These are phyloP conservation scores for Exophiala oligosperma DNA, from an alignment of 2,329 filamentous ascomycete genomes.

Conservation along the genomic window DNA sequence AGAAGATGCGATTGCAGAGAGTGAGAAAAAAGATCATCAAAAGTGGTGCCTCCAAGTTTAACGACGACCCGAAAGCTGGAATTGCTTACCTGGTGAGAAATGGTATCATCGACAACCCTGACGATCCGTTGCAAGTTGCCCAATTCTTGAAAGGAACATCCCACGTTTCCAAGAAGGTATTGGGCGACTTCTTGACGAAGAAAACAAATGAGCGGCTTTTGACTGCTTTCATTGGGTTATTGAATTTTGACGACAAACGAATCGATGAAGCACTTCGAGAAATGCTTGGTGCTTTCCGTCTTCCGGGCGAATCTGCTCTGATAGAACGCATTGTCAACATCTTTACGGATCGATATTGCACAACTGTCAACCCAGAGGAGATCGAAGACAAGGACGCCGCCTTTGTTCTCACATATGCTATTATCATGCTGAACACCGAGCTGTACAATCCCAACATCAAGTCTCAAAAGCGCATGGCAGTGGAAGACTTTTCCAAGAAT, in stretches of 20 bases:
- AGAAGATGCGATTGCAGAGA: constrained; percentile 68
- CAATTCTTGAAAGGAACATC: constrained; percentile 84
- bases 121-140: constrained; percentile 76
- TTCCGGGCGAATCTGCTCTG: constrained; percentile 88
- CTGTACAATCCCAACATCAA: constrained; percentile 90
- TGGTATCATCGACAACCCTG: constrained; percentile 76
- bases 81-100: constrained; percentile 82
- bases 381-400: constrained; percentile 84
- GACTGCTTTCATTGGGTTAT: constrained; percentile 78
- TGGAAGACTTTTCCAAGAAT: constrained; percentile 80
- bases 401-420: constrained; percentile 89
- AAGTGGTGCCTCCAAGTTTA: constrained; percentile 85
- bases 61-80: constrained; percentile 88
- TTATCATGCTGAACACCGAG: constrained; percentile 97
- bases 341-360: constrained; percentile 83
- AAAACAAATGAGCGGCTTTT: constrained; percentile 83
- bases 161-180: constrained; percentile 81
- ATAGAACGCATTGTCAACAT: constrained; percentile 89
- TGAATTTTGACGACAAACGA: constrained; percentile 82
- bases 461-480: constrained; percentile 76
- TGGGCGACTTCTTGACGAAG: constrained; percentile 93
- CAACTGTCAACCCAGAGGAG: constrained; percentile 66
- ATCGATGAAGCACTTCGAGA: constrained; percentile 87
- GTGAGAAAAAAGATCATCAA: constrained; percentile 85
- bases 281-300: constrained; percentile 86